Evolutionary conservation across 441 rosid species (phyloP).

Genomic region (Lepidium campestre): DNA sequence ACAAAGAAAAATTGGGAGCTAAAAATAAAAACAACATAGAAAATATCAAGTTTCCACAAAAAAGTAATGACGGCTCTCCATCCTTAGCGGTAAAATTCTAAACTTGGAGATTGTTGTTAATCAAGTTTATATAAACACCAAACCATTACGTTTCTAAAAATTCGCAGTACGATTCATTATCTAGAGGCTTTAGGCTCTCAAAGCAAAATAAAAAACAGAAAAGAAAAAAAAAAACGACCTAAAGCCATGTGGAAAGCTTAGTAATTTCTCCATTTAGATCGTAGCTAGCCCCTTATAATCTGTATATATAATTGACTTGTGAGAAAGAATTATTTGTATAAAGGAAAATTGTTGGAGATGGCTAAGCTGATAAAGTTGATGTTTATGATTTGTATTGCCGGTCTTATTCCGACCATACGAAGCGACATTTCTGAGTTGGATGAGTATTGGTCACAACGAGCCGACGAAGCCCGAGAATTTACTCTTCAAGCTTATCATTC

Average conservation of each 20-base stretch:
- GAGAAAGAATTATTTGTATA: neutral
- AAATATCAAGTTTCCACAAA: conserved; percentile 22
- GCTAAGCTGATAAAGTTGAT: conserved; percentile 22
- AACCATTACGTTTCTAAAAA: conserved; percentile 1
- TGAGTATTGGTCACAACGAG: conserved; percentile 27
- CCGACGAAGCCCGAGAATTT: conserved; percentile 24
- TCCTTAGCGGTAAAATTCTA: conserved; percentile 21
- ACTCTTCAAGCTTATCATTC: conserved; percentile 30
- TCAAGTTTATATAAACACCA: conserved; percentile 24
- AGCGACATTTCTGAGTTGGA: conserved; percentile 22
- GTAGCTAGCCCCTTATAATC: conserved; percentile 1
- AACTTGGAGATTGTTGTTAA: conserved; percentile 8
- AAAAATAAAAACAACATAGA: conserved; percentile 8
- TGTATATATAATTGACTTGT: neutral
- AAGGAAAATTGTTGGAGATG: conserved; percentile 18
- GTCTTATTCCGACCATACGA: conserved; percentile 19
- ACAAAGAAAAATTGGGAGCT: conserved; percentile 5
- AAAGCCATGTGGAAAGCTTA: conserved; percentile 28
- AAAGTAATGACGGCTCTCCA: conserved; percentile 25
- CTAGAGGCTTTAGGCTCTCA: conserved; percentile 24
- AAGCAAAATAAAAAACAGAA: neutral
- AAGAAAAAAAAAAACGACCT: conserved; percentile 1
- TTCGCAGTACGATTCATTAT: conserved; percentile 17
- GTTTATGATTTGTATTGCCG: conserved; percentile 22
- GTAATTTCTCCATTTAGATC: conserved; percentile 1